Evolutionary conservation across 2,329 filamentous ascomycete genomes (phyloP), one percentile per base, ranked within the genome.

Genomic region (Fusarium verrucosum): DNA sequence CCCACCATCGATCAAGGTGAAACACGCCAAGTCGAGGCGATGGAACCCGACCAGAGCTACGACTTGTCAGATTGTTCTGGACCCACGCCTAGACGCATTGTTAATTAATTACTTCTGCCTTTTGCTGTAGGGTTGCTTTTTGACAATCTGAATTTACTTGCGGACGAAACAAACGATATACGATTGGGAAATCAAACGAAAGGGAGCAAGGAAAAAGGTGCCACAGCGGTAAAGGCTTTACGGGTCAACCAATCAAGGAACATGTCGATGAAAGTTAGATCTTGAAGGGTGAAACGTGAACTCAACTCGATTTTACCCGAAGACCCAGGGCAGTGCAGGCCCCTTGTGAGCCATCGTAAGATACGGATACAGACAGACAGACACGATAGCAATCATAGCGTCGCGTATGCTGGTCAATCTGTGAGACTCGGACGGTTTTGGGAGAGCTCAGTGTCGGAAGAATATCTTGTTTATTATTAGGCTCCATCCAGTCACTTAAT

Each of bases 251-350:
- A 66, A 56, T 60, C 44, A 57, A 17, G 17, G 42, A 33, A n/a
- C n/a, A n/a, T n/a, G 23, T 46, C n/a, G 62, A 62, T 62, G 43
- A 43, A 49, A 46, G 37, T 41, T 30, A 65, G 65, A 69, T 69
- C 66, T 66, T 25, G 28, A 50, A 50, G 51, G 53, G 44, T 68
- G 62, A 68, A 66, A 66, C 65, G 55, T 32, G 14, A 46, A 32
- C 17, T 35, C 28, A 40, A 45, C 26, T 57, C 28, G 28, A 41
- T 41, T 49, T 13, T 13, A 46, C 32, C 28, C n/a, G 17, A 45
- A 20, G n/a, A 16, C 26, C 50, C 23, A 41, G 25, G 32, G 43
- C 42, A 54, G 56, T n/a, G n/a, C n/a, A n/a, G 37, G 30, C 38
- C 37, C 55, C 55, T 46, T 50, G 52, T 50, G 32, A 50, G 28